Base-by-base conservation (phyloP, 2,329 filamentous ascomycete genomes). In the Aspergillus niger region DNA sequence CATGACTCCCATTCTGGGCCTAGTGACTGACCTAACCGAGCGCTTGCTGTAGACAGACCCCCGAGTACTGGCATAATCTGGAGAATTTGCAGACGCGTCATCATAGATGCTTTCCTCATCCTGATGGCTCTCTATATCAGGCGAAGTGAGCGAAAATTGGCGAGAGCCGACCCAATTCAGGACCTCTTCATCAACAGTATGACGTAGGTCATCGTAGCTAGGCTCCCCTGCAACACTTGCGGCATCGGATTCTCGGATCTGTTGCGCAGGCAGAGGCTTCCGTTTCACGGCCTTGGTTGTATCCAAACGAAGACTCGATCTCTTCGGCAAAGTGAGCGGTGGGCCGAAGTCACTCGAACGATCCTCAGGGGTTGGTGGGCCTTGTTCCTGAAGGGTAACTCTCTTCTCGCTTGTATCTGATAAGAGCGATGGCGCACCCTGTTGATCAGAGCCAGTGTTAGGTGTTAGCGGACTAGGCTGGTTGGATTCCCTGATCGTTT, bases 51-150 rank as follows among this genome's bases (percentile, higher is more conserved):
- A 74, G 6, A 80, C 70, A n/a, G 85, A 87, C 44, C 78, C 82
- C 30, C 80, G 81, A 20, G 87, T 89, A 74, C 90, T 95, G 6
- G 90, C 89, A 76, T 94, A 94, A 72, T 94, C 90, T 0, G 91
- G 90, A 26, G 89, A 89, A 11, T 82, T 81, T 5, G 85, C 85
- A 7, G 88, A 89, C 36, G 81, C 82, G 36, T 83, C 82, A 62
- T 91, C 88, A 60, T 90, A 89, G 61, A 75, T 69, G 60, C 77
- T 77, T 55, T 77, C 78, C 22, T 77, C 76, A 54, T 78, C 76
- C 11, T 65, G 66, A 28, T 55, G 63, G 10, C 56, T 63, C 36
- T 69, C 65, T 44, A 68, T 71, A 7, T 64, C 58, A 5, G 72
- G 71, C 3, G 72, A 73, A 53, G 68, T 62, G 30, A 69, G 63